These are phyloP conservation scores for Beta lomatogona DNA, from an alignment of 179 eudicot genomes.

Conservation along the genomic window DNA sequence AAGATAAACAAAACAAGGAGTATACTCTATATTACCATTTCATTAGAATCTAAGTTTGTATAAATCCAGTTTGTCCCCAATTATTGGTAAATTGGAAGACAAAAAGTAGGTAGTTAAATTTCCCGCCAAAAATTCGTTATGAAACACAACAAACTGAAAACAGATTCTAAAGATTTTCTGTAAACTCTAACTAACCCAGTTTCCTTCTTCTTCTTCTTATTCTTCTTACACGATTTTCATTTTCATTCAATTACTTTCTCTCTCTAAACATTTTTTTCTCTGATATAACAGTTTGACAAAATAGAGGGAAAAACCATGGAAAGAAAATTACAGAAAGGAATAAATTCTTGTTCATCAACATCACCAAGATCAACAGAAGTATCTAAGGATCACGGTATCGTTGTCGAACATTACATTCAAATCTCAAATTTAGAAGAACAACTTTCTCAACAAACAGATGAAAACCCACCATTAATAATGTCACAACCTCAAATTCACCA, in stretches of 20 bases:
- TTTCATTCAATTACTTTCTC: neutral
- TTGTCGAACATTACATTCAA: neutral
- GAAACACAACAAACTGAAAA: slow-evolving; percentile 4
- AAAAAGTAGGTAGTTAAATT: neutral
- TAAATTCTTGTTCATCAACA: too few species aligned
- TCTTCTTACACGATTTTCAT: slow-evolving; percentile 6
- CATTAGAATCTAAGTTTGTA: too few species aligned
- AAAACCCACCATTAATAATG: neutral
- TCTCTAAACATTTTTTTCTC: neutral
- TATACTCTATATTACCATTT: too few species aligned
- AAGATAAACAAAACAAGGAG: too few species aligned
- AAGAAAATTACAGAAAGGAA: neutral
- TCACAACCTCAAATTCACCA: neutral
- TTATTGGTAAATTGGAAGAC: too few species aligned
- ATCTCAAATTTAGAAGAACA: neutral
- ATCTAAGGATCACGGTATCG: neutral
- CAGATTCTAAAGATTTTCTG: neutral
- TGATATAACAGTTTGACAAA: too few species aligned
- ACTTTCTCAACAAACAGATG: neutral
- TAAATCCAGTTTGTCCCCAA: too few species aligned
- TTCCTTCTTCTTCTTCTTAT: neutral
- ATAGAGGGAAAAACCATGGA: slow-evolving; percentile 1
- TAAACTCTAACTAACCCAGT: neutral
- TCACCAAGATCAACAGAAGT: neutral
- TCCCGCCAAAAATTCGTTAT: slow-evolving; percentile 26